Base-by-base conservation (phyloP, 106 monocot genomes). In the Dioscorea zingiberensis region DNA sequence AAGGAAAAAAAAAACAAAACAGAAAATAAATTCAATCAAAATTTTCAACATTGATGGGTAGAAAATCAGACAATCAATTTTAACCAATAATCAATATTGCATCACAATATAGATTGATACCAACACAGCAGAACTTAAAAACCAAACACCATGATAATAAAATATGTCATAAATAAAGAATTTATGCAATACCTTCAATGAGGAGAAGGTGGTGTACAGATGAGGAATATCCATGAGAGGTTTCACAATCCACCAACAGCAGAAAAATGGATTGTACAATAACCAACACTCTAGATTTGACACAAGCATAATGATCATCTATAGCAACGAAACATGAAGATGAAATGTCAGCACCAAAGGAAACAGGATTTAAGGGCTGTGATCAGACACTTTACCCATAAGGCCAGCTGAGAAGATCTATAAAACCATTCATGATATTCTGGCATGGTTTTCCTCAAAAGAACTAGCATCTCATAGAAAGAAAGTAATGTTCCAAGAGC, bases 221-320 rank as follows among this genome's bases (percentile, higher is more conserved):
- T 78, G 87, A 74, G 87, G 87, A 23, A 78, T 78, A 58, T 83
- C 78, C 22, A 85, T 56, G 12, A 94, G 48, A 73, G 79, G 73
- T 70, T 80, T 94, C 38, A 75, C 19, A 48, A 87, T 77, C 94
- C 94, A 94, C 84, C 90, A 87, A 75, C 80, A 75, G 73, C 87
- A 90, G 57, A 94, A 76, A 68, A 90, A 29, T 3, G 62, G 64
- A 87, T 85, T 81, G 65, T 82, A 87, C 29, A 90, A 58, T 63
- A 87, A 72, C 90, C 87, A 83, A 38, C 61, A 44, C 44, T 68
- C 62, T 6, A 60, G 62, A 5, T 71, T 78, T 45, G 77, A 60
- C 25, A 76, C 21, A 6, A 94, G 23, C 56, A 80, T 28, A 59
- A 87, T 61, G 27, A 63, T 64, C 44, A 87, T 75, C 90, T 94